A percentile compares a stretch with the other conserved stretches of the same genome.
Evolutionary conservation across 306 rosid genomes (phyloP).

Genomic region (Quercus bicolor): DNA sequence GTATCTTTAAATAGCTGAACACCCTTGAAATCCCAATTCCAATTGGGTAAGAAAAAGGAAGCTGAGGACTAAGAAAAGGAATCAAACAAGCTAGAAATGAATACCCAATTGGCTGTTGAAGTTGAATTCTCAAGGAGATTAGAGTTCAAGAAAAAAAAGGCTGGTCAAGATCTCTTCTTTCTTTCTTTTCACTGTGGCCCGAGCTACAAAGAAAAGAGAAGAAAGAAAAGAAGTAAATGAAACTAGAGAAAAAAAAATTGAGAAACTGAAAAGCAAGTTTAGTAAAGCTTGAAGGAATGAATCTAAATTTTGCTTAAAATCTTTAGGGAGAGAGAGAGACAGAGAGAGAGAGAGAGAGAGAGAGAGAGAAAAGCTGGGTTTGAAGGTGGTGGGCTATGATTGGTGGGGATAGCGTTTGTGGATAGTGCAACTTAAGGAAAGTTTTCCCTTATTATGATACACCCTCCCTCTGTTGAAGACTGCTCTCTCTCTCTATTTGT

Average conservation of each 20-base stretch:
- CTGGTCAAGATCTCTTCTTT: slow-evolving; percentile 32
- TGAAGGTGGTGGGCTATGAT: slow-evolving; percentile 63
- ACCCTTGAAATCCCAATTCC: slow-evolving; percentile 23
- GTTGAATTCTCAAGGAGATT: slow-evolving; percentile 27
- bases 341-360: slow-evolving; percentile 5
- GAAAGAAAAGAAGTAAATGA: slow-evolving; percentile 21
- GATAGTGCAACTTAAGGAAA: slow-evolving; percentile 51
- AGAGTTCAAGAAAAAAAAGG: slow-evolving; percentile 2
- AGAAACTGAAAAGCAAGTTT: slow-evolving; percentile 39
- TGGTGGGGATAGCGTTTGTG: slow-evolving; percentile 52
- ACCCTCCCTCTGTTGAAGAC: background rate
- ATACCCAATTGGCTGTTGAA: slow-evolving; percentile 20
- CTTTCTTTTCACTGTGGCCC: slow-evolving; percentile 35
- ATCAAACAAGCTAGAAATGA: slow-evolving; percentile 13
- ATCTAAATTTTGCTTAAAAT: slow-evolving; percentile 33
- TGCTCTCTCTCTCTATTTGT: slow-evolving; percentile 22
- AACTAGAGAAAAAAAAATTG: slow-evolving; percentile 23
- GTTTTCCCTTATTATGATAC: slow-evolving; percentile 43
- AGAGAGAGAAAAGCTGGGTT: slow-evolving; percentile 23
- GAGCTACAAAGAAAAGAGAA: slow-evolving; percentile 33
- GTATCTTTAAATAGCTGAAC: slow-evolving; percentile 19
- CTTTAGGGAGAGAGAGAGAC: slow-evolving; percentile 1
- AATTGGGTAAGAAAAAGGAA: slow-evolving; percentile 34
- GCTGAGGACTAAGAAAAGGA: slow-evolving; percentile 8
- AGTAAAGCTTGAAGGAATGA: slow-evolving; percentile 47